Percentiles rank a stretch among this genome's conserved stretches.
Evolutionary conservation across 1,284 basidiomycete species (phyloP).

Genomic region (Microbotryum silenes-acaulis): DNA sequence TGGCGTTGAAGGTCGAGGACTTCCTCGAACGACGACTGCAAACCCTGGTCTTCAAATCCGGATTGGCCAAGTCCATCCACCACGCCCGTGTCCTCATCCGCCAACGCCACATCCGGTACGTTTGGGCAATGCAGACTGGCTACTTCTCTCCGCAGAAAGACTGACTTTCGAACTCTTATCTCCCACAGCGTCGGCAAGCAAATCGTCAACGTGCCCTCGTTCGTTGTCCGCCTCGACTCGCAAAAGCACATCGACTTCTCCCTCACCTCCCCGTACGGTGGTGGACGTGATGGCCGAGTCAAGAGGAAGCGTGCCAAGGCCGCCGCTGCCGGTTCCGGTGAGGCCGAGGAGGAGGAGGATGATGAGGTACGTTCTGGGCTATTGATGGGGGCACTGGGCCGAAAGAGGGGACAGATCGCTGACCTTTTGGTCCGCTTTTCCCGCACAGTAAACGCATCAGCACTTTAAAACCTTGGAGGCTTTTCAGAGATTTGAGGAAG

Average conservation of each 20-base stretch:
- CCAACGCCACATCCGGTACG: conserved; percentile 89
- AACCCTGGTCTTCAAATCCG: conserved; percentile 99
- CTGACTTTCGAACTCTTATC: too few relatives aligned
- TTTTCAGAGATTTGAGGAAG: too few relatives aligned
- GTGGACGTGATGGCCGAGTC: conserved; percentile 92
- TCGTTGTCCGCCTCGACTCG: conserved; percentile 68
- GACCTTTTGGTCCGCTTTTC: too few relatives aligned
- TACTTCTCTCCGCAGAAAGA: conserved; percentile 36
- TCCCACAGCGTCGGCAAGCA: conserved; percentile 81
- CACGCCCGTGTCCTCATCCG: conserved; percentile 97
- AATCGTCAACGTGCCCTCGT: conserved; percentile 98
- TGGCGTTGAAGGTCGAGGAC: conserved; percentile 98
- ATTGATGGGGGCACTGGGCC: too few relatives aligned
- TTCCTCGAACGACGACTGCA: conserved; percentile 99
- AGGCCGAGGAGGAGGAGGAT: conserved; percentile 83
- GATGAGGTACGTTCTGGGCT: conserved; percentile 42
- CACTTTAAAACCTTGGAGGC: too few relatives aligned
- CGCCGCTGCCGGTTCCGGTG: conserved; percentile 85
- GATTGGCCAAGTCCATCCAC: conserved; percentile 96
- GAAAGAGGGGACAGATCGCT: too few relatives aligned
- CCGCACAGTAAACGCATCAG: too few relatives aligned
- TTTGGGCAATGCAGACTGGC: conserved; percentile 11
- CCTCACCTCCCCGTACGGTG: conserved; percentile 93
- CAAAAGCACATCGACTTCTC: conserved; percentile 93
- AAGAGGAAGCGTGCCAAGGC: conserved; percentile 97